A percentile compares a stretch with the other conserved stretches of the same genome.
These are phyloP conservation scores for Zymoseptoria passerinii DNA, from an alignment of 2,329 filamentous ascomycete genomes.

Conservation along the genomic window DNA sequence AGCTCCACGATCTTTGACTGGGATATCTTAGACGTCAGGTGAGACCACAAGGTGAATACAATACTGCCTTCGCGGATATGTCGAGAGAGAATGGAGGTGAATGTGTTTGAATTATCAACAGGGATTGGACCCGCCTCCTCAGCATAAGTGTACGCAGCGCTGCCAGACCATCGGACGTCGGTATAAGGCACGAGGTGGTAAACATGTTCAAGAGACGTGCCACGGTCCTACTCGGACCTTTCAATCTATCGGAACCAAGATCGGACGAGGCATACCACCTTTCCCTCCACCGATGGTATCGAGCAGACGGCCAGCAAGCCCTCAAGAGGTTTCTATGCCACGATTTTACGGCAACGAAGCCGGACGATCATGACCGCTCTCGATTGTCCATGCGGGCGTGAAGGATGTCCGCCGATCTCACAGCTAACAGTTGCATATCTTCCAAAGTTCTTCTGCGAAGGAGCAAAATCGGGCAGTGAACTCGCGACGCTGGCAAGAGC, in stretches of 20 bases:
- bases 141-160: neutral
- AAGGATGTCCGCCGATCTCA: neutral
- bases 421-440: neutral
- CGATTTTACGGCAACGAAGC: neutral
- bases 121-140: neutral
- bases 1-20: neutral
- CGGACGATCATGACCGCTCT: neutral
- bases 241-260: too few species aligned
- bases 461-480: neutral
- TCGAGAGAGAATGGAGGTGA: neutral
- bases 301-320: neutral
- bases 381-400: too few species aligned
- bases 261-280: too few species aligned
- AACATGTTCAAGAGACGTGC: neutral
- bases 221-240: neutral
- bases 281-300: neutral
- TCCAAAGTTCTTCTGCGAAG: neutral
- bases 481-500: neutral
- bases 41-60: neutral
- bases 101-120: neutral
- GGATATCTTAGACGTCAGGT: neutral
- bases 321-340: neutral
- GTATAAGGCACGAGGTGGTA: neutral
- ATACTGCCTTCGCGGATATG: neutral
- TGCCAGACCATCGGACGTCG: neutral